These are phyloP conservation scores for Emmonsiellopsis sp. DNA, from an alignment of 2,329 filamentous ascomycete species.

Conservation along the genomic window DNA sequence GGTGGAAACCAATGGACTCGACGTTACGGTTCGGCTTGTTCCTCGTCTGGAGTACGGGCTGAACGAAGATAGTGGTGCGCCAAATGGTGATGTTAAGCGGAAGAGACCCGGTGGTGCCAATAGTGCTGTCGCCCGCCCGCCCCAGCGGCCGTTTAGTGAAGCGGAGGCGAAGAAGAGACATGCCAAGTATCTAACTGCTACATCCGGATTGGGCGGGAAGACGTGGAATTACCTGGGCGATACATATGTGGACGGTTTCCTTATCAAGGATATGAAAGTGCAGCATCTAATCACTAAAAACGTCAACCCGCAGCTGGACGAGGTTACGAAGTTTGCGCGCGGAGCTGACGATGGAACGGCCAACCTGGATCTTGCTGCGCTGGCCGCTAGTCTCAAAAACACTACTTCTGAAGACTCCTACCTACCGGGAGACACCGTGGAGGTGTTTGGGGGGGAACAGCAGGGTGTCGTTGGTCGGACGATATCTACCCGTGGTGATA, in stretches of 20 bases:
- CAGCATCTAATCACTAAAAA: slow-evolving; percentile 76
- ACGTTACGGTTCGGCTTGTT: slow-evolving; percentile 77
- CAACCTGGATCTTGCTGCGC: slow-evolving; percentile 81
- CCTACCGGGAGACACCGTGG: slow-evolving; percentile 87
- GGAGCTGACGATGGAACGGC: slow-evolving; percentile 86
- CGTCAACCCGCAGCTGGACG: slow-evolving; percentile 86
- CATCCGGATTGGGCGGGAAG: slow-evolving; percentile 49
- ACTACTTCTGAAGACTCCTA: slow-evolving; percentile 74
- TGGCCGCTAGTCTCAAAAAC: slow-evolving; percentile 83
- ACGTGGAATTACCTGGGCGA: slow-evolving; percentile 80
- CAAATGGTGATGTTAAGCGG: slow-evolving; percentile 56
- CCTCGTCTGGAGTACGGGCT: slow-evolving; percentile 86
- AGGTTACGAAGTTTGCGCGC: slow-evolving; percentile 88
- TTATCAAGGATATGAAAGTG: slow-evolving; percentile 88
- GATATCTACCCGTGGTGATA: slow-evolving; percentile 77
- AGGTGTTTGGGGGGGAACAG: slow-evolving; percentile 93
- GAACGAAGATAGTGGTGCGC: slow-evolving; percentile 63
- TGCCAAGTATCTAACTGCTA: slow-evolving; percentile 49
- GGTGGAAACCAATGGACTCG: slow-evolving; percentile 84
- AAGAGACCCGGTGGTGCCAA: slow-evolving; percentile 54
- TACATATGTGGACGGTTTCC: slow-evolving; percentile 84
- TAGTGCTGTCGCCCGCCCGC: slow-evolving; percentile 59
- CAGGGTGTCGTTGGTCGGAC: slow-evolving; percentile 81
- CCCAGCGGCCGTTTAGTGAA: slow-evolving; percentile 87
- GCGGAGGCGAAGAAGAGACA: slow-evolving; percentile 84